These are phyloP conservation scores for Nigrospora sphaerica DNA, from an alignment of 2,329 filamentous ascomycete genomes.

Conservation along the genomic window DNA sequence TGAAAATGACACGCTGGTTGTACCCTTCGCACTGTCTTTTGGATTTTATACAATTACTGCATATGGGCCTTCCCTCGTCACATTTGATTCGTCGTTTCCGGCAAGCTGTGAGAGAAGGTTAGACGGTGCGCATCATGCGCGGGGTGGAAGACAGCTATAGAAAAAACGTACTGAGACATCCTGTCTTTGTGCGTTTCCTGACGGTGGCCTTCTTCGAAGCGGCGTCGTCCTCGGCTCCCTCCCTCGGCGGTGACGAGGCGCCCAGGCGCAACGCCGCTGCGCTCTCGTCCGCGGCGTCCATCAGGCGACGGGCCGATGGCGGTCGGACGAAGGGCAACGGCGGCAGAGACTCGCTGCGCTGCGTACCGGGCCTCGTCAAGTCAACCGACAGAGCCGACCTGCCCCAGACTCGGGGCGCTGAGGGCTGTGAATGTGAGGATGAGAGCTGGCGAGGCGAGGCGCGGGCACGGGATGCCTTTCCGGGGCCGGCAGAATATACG, in stretches of 20 bases:
- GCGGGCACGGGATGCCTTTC: too few relatives aligned
- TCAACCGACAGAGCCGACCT: too few relatives aligned
- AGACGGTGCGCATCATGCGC: conserved; percentile 2
- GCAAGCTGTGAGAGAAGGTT: conserved; percentile 54
- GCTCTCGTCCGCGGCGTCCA: not conserved
- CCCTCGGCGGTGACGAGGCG: conserved; percentile 22
- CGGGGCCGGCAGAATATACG: too few relatives aligned
- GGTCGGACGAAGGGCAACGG: too few relatives aligned
- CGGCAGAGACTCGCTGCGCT: too few relatives aligned
- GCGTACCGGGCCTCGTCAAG: too few relatives aligned
- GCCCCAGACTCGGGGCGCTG: too few relatives aligned
- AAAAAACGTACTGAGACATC: conserved; percentile 68
- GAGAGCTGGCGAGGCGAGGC: too few relatives aligned
- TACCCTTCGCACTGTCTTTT: conserved; percentile 81
- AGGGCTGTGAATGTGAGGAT: too few relatives aligned
- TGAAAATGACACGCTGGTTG: conserved; percentile 74
- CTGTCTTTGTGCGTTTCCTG: conserved; percentile 80
- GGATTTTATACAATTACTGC: conserved; percentile 80
- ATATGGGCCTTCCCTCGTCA: conserved; percentile 78
- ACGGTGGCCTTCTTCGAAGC: conserved; percentile 38
- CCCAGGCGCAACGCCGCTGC: conserved; percentile 16
- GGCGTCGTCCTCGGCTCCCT: conserved; percentile 30
- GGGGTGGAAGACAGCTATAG: conserved; percentile 3
- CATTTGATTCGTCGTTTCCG: conserved; percentile 95
- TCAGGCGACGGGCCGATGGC: too few relatives aligned